Evolutionary conservation across 495 filamentous ascomycete genomes (phyloP), one percentile per base, ranked within the genome.

Genomic region (Hypoxylon crocopeplum): DNA sequence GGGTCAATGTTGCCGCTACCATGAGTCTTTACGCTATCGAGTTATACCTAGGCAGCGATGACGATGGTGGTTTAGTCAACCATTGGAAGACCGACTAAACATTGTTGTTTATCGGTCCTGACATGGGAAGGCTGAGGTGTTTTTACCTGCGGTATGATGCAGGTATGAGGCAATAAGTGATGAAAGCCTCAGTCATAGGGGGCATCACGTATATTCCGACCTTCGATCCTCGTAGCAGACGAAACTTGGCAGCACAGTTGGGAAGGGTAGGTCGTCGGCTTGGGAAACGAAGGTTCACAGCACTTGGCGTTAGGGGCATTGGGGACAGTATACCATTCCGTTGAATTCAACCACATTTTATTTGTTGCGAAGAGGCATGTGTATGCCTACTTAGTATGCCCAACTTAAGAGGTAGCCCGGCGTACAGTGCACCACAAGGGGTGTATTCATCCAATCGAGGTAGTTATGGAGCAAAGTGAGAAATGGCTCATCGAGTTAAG

Each of bases 51-150:
- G 89, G 91, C 0, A 87, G 89, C 38, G 86, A 91, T 39, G 86
- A 92, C 24, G 89, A 88, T 67, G 84, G 82, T 32, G 81, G 81
- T 37, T 72, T 89, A 55, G 85, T 85, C 1, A 84, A 82, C 25
- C 93, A 98, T 69, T 97, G 93, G 92, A 98, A 97, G 76, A 84
- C 86, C 13, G 94, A 98, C 72, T 97, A 82, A 88, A 39, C 48
- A 49, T 34, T 29, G 30, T 29, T 38, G 13, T 33, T 38, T 34
- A 38, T 42, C 24, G 8, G 32, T 39, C 37, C 38, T 15, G 22
- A 27, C 42, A 48, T 39, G 56, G 56, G 39, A 68, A 61, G 41
- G 54, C 30, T 68, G 36, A 44, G 44, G 38, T 59, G 33, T 48
- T 22, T 62, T 49, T 22, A 45, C 52, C 52, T 50, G 38, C 38